These are phyloP conservation scores for Leccinum insolens DNA, from an alignment of 1,284 basidiomycete genomes.

Conservation along the genomic window DNA sequence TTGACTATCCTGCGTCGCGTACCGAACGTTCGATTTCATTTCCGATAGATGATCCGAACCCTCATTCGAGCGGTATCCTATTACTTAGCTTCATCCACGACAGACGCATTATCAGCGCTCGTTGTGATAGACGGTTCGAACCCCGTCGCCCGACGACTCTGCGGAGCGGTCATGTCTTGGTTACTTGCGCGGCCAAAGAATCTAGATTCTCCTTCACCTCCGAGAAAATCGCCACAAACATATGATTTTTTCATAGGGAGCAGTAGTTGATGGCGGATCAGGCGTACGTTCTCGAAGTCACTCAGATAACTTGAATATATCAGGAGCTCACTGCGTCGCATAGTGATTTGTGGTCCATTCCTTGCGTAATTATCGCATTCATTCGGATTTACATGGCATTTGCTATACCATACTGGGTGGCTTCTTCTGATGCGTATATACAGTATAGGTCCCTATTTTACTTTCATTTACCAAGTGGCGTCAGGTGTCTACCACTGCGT, in stretches of 20 bases:
- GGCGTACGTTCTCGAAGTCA: background rate
- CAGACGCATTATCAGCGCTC: constrained; percentile 2
- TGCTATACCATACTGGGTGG: constrained; percentile 39
- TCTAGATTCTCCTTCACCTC: constrained; percentile 67
- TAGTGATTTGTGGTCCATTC: background rate
- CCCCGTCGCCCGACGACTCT: constrained; percentile 39
- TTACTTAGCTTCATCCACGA: constrained; percentile 22
- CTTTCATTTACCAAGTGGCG: constrained; percentile 49
- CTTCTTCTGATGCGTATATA: constrained; percentile 34
- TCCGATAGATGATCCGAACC: background rate
- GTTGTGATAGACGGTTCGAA: constrained; percentile 33
- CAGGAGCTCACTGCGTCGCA: background rate
- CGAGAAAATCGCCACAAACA: constrained; percentile 67
- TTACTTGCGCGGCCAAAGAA: constrained; percentile 55
- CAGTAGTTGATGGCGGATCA: background rate
- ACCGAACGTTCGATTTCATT: constrained; percentile 3
- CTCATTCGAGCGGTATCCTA: constrained; percentile 26
- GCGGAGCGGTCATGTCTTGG: constrained; percentile 43
- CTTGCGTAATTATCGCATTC: background rate
- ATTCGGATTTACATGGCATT: background rate
- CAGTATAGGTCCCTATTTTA: constrained; percentile 60
- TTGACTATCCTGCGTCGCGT: background rate
- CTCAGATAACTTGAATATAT: background rate
- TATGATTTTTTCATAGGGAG: background rate
- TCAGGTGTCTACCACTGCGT: constrained; percentile 59